Base-by-base conservation (phyloP, 2,329 filamentous ascomycete species). In the Pyrenochaeta sp. region DNA sequence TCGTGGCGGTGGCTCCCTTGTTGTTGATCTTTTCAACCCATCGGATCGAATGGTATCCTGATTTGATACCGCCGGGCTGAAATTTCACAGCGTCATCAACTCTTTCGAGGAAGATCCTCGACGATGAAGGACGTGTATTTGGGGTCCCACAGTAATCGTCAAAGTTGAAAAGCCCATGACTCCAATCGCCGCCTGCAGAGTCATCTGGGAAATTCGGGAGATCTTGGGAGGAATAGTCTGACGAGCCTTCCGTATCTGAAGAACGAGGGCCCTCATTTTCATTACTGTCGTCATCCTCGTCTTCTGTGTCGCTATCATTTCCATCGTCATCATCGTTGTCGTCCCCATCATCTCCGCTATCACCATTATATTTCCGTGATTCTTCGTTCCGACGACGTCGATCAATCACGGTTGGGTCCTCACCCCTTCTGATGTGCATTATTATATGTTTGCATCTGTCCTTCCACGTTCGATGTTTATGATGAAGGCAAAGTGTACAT, bases 1-100 rank as follows among this genome's bases (percentile, higher is more conserved):
- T 41, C 1, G 47, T 24, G 6, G 63, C 62, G 7, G 62, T 65
- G 4, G 55, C 60, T 9, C 65, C 65, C 42, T 64, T 62, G 3
- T 44, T 37, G 20, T 61, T 65, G 14, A 66, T 49, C 22, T 23
- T 23, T 8, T 40, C 36, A 8, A 22, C 26, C 35, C 35, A 45
- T 21, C 14, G 15, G 11, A 45, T 26, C 3, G 14, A 10, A 22
- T 24, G 7, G 4, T 21, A 8, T 14, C 19, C 14, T 24, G 28
- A 31, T 17, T n/a, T 9, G 11, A 17, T 31, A 4, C 10, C 9
- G 14, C 9, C 9, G 4, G 9, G 14, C 5, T 27, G 10, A 5
- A 4, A 4, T 11, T 27, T 27, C 5, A 13, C 4, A 13, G 11
- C 24, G 4, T 11, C 9, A 10, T 5, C 5, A 10, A 27, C 9